phyloP scores from a whole-genome alignment of 2,329 filamentous ascomycete genomes.

The Aspergillus transmontanensis region DNA sequence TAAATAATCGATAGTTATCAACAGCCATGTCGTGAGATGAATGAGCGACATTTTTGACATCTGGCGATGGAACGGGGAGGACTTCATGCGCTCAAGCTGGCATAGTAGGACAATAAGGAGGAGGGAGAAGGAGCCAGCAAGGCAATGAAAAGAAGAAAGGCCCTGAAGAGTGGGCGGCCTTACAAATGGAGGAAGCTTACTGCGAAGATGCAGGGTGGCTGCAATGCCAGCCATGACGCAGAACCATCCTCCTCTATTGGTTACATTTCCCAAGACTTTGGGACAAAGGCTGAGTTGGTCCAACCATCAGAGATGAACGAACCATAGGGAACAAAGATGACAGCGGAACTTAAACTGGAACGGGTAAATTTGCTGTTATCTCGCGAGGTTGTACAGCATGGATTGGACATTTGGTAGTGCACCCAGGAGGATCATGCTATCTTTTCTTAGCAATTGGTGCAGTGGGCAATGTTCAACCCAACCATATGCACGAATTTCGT shows the following conservation, averaged over 20 bases:
- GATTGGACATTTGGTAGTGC: not conserved
- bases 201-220: not conserved
- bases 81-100: not conserved
- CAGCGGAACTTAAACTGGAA: not conserved
- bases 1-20: not conserved
- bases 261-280: not conserved
- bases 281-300: conserved; percentile 2
- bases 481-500: not conserved
- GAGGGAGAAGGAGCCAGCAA: not conserved
- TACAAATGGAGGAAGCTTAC: not conserved
- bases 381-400: not conserved
- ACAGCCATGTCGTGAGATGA: conserved; percentile 1
- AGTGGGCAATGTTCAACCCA: not conserved
- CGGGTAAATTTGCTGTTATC: not conserved
- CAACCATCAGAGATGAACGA: not conserved
- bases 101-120: not conserved
- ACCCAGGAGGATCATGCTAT: not conserved
- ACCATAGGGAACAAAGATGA: not conserved
- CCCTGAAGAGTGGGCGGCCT: not conserved
- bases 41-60: not conserved
- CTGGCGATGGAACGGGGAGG: not conserved
- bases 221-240: not conserved
- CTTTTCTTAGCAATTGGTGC: not conserved
- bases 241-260: not conserved
- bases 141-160: not conserved